A percentile compares a stretch with the other conserved stretches of the same genome.
These are phyloP conservation scores for Meyerozyma guilliermondii DNA, from an alignment of 1,139 yeast species.

Conservation along the genomic window DNA sequence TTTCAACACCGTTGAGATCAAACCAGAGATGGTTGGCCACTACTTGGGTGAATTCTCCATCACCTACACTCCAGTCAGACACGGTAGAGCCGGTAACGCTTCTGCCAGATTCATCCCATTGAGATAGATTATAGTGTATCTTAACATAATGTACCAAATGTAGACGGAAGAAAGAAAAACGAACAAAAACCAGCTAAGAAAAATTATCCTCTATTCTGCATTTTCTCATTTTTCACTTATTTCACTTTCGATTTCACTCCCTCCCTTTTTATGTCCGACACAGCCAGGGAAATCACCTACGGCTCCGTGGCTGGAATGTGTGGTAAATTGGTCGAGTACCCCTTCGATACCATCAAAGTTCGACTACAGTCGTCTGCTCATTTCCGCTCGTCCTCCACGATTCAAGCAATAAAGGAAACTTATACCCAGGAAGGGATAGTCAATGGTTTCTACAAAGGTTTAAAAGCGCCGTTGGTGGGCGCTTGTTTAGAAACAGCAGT, in stretches of 20 bases:
- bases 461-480: slow-evolving; percentile 77
- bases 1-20: slow-evolving; percentile 98
- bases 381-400: slow-evolving; percentile 43
- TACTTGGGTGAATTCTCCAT: slow-evolving; percentile 99
- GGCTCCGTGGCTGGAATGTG: slow-evolving; percentile 70
- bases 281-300: slow-evolving; percentile 32
- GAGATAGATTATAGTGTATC: slow-evolving; percentile 22
- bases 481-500: slow-evolving; percentile 85
- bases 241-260: not conserved
- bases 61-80: slow-evolving; percentile 99
- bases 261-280: slow-evolving; percentile 10
- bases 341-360: slow-evolving; percentile 90
- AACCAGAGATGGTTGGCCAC: slow-evolving; percentile 99
- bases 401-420: slow-evolving; percentile 58
- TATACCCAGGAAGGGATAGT: slow-evolving; percentile 60
- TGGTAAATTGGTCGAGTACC: slow-evolving; percentile 84
- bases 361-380: slow-evolving; percentile 64
- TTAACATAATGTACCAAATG: not conserved
- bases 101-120: slow-evolving; percentile 79
- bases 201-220: not conserved
- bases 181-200: no score
- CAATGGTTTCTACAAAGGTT: slow-evolving; percentile 51
- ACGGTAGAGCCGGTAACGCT: slow-evolving; percentile 98
- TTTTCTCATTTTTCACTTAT: not conserved
- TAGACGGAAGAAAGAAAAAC: not conserved